phyloP scores from a whole-genome alignment of 257 asterid species.

The Capsicum chinense region DNA sequence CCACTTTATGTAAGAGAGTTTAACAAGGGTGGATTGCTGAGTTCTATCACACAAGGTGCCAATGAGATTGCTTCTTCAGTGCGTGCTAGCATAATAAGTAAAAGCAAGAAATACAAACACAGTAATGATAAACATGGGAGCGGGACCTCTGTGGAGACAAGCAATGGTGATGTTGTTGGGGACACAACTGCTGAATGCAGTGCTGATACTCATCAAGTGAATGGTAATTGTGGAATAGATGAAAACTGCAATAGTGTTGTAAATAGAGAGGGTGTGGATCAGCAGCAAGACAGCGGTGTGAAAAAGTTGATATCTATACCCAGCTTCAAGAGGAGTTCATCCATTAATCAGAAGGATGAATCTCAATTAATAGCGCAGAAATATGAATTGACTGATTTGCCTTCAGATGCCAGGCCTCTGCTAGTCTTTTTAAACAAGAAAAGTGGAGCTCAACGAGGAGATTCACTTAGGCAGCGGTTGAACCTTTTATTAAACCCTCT shows the following conservation, averaged over 20 bases:
- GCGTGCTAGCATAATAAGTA: constrained; percentile 90
- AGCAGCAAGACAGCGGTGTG: constrained; percentile 51
- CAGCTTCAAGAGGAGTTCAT: constrained; percentile 66
- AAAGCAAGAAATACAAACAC: constrained; percentile 75
- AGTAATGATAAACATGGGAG: constrained; percentile 48
- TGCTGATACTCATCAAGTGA: constrained; percentile 51
- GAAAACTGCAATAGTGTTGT: constrained; percentile 53
- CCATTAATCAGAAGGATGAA: constrained; percentile 70
- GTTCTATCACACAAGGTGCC: constrained; percentile 95
- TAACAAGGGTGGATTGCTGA: constrained; percentile 73
- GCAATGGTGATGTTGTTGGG: constrained; percentile 55
- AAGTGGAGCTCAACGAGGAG: constrained; percentile 99
- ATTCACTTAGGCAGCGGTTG: constrained; percentile 77
- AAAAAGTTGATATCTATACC: constrained; percentile 57
- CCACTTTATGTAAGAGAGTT: constrained; percentile 80
- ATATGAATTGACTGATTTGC: constrained; percentile 88
- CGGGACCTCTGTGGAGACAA: constrained; percentile 57
- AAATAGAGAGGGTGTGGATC: constrained; percentile 52
- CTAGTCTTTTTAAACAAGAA: constrained; percentile 86
- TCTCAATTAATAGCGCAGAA: constrained; percentile 56
- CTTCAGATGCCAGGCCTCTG: constrained; percentile 90
- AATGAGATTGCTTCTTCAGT: constrained; percentile 96
- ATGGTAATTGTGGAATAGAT: constrained; percentile 57
- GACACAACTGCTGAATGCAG: constrained; percentile 60
- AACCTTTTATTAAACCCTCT: constrained; percentile 89